These are phyloP conservation scores for Akanthomyces lecanii DNA, from an alignment of 2,329 filamentous ascomycete genomes.

Conservation along the genomic window DNA sequence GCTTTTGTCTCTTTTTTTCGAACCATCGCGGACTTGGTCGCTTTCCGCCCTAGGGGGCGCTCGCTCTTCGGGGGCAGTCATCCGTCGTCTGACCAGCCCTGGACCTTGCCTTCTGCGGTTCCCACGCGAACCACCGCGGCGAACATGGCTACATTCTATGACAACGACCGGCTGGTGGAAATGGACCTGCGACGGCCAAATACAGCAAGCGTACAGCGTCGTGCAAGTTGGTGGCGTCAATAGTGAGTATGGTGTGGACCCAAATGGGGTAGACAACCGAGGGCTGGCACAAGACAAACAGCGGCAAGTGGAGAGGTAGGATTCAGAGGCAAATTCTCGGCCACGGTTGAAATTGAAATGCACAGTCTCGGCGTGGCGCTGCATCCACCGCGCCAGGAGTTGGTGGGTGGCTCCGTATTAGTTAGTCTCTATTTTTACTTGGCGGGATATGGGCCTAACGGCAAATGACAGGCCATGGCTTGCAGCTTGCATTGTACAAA, in stretches of 20 bases:
- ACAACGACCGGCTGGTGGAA: neutral
- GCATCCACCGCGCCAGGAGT: no score
- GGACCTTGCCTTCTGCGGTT: no score
- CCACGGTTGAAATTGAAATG: no score
- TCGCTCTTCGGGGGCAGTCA: neutral
- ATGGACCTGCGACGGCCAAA: neutral
- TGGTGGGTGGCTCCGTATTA: neutral
- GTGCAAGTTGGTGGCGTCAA: conserved; percentile 5
- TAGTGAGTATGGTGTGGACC: conserved; percentile 4
- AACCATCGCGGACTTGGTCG: no score
- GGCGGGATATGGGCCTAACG: neutral
- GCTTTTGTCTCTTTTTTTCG: no score
- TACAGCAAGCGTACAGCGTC: neutral
- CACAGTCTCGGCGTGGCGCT: no score
- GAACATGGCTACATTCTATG: no score
- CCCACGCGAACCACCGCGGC: no score
- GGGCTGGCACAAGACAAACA: no score
- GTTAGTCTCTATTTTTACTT: neutral
- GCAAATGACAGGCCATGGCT: neutral
- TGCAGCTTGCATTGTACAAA: neutral
- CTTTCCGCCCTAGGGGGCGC: no score
- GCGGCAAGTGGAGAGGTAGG: neutral
- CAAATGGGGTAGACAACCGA: neutral
- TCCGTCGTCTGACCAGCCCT: neutral
- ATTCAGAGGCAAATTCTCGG: no score